Evolutionary conservation across 768 basidiomycete species (phyloP).

Genomic region (Nidula microcarpa): DNA sequence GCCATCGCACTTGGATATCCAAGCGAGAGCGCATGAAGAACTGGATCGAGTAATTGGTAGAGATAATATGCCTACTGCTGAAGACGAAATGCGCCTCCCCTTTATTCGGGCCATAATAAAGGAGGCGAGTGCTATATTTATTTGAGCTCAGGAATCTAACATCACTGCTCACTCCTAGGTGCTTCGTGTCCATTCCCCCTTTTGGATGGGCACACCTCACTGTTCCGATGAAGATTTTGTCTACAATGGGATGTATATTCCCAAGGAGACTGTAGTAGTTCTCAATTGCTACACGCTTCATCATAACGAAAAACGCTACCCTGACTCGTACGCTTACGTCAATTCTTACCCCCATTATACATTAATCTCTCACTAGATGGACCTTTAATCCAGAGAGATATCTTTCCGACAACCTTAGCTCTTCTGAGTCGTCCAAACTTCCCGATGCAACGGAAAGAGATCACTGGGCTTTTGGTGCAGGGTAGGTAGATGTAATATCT

Average conservation of each 20-base stretch:
- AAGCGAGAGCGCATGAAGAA: constrained; percentile 23
- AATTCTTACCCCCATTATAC: not conserved
- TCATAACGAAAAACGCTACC: constrained; percentile 29
- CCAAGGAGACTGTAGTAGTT: constrained; percentile 34
- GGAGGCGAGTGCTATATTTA: constrained; percentile 5
- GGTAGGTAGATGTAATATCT: constrained; percentile 26
- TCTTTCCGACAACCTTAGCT: constrained; percentile 29
- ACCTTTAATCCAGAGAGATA: constrained; percentile 37
- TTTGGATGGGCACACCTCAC: constrained; percentile 39
- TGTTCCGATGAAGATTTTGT: constrained; percentile 31
- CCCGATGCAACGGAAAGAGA: constrained; percentile 39
- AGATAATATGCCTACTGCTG: constrained; percentile 22
- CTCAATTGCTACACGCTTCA: constrained; percentile 37
- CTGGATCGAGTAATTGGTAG: constrained; percentile 26
- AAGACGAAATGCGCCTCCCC: constrained; percentile 28
- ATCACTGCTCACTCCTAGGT: constrained; percentile 23
- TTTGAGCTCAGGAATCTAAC: constrained; percentile 3
- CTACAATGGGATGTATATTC: constrained; percentile 36
- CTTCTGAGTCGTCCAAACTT: constrained; percentile 40
- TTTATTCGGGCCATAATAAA: constrained; percentile 31
- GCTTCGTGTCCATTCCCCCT: constrained; percentile 30
- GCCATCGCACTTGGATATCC: constrained; percentile 23
- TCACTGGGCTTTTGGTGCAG: constrained; percentile 49
- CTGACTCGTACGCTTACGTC: constrained; percentile 32
- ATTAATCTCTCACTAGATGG: not conserved